Evolutionary conservation across 1,284 basidiomycete genomes (phyloP).

Genomic region (Limonomyces culmigenus): DNA sequence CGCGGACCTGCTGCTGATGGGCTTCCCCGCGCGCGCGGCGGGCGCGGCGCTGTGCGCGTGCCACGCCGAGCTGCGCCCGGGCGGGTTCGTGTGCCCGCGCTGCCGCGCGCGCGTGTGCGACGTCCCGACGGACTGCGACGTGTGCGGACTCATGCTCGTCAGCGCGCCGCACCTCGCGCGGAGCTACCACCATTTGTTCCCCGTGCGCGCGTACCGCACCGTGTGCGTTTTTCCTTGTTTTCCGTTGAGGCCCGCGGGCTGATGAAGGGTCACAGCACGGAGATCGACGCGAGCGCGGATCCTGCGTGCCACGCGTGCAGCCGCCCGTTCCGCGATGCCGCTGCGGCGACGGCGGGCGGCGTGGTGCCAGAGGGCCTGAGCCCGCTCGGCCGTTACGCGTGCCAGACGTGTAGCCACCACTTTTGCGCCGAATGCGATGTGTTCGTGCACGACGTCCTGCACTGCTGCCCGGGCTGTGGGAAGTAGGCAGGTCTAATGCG

Average conservation of each 20-base stretch:
- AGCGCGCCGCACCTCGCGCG: conserved; percentile 93
- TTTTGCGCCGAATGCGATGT: conserved; percentile 53
- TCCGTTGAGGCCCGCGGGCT: conserved; percentile 5
- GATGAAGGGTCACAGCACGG: conserved; percentile 25
- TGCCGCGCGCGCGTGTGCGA: conserved; percentile 91
- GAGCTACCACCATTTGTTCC: conserved; percentile 90
- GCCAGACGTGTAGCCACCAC: conserved; percentile 31
- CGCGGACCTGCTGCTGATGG: conserved; percentile 98
- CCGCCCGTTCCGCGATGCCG: conserved; percentile 31
- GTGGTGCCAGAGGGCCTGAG: conserved; percentile 47
- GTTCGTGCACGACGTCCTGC: conserved; percentile 42
- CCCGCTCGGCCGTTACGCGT: conserved; percentile 64
- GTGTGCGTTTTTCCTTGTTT: conserved; percentile 49
- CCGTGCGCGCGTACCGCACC: conserved; percentile 65
- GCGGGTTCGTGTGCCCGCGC: conserved; percentile 90
- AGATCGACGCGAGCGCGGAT: conserved; percentile 16
- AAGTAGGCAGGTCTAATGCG: too few relatives aligned
- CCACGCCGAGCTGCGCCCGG: conserved; percentile 77
- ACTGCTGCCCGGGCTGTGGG: conserved; percentile 37
- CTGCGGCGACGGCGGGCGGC: conserved; percentile 17
- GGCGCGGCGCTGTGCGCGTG: conserved; percentile 86
- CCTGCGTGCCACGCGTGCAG: conserved; percentile 68
- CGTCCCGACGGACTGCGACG: conserved; percentile 94
- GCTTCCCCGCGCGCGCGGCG: conserved; percentile 88
- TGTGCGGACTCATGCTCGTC: conserved; percentile 95